These are phyloP conservation scores for Amphirosellinia nigrospora DNA, from an alignment of 495 filamentous ascomycete species.

Conservation along the genomic window DNA sequence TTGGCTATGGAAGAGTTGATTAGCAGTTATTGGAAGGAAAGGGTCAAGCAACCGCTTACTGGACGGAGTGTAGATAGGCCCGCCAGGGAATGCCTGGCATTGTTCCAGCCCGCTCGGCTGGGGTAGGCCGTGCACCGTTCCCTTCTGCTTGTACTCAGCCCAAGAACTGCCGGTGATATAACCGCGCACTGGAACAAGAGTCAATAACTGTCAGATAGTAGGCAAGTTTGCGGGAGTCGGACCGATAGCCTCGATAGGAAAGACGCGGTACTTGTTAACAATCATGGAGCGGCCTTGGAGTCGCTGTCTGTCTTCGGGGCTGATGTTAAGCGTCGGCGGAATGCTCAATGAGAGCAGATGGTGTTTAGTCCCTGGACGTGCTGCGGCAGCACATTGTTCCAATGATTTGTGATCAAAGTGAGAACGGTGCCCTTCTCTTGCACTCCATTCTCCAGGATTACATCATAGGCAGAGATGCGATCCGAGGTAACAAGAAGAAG, in stretches of 20 bases:
- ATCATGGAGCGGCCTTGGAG: conserved; percentile 80
- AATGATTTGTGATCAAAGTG: conserved; percentile 81
- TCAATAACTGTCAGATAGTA: conserved; percentile 7
- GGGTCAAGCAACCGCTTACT: conserved; percentile 13
- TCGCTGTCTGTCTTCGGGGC: conserved; percentile 49
- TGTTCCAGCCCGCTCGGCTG: conserved; percentile 71
- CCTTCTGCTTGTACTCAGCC: conserved; percentile 71
- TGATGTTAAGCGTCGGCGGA: conserved; percentile 59
- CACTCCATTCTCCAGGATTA: conserved; percentile 88
- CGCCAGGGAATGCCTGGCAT: conserved; percentile 71
- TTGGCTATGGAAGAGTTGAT: conserved; percentile 73
- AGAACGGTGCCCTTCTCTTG: conserved; percentile 84
- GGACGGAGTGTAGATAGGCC: conserved; percentile 74
- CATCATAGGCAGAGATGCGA: conserved; percentile 94
- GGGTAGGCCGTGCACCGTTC: conserved; percentile 81
- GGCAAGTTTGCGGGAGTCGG: neutral
- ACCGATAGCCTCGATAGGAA: conserved; percentile 80
- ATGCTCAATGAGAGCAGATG: conserved; percentile 78
- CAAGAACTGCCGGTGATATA: conserved; percentile 95
- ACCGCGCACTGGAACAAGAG: conserved; percentile 66
- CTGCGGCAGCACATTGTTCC: conserved; percentile 67
- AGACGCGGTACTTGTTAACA: conserved; percentile 76
- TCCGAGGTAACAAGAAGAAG: conserved; percentile 90
- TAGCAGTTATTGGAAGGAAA: neutral
- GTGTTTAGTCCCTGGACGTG: conserved; percentile 70